Evolutionary conservation across 225 moss, liverwort and hornwort species (phyloP), one percentile per base, ranked within the genome.

Genomic region (Anthoceros angustus): DNA sequence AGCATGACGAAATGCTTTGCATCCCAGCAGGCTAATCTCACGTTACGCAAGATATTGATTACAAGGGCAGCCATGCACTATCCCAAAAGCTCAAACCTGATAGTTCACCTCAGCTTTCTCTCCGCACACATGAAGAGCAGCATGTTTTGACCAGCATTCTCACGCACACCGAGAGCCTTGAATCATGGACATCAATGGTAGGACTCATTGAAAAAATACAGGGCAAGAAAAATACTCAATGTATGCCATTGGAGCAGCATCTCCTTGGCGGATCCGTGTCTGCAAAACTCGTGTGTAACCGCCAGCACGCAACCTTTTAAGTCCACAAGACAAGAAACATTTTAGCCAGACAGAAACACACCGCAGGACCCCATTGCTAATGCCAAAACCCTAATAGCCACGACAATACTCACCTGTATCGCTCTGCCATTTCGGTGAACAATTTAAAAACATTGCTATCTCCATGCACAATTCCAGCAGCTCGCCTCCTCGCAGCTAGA

Each of bases 211-310:
- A 15, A 0, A 50, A 12, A 15, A 8, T 7, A 8, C 14, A 63
- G 45, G 8, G 40, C 0, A 16, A 40, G 48, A 32, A 32, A 71
- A 87, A 81, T 46, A 91, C 95, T 88, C 91, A 70, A 91, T 91
- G 14, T 77, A 91, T 24, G 95, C 95, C 86, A 98, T 82, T 55
- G 88, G 75, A 62, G 91, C 88, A 68, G 91, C 86, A 40, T 98
- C 91, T 70, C 95, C 91, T 83, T 88, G 91, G 71, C 88, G 77
- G 49, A 84, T 82, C 63, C 88, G 76, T 63, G 91, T 95, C 43
- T 91, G 91, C 72, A 95, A 74, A 48, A 95, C 90, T 63, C 91
- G 78, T 6, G 95, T 95, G 63, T 98, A 98, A 3, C 95, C 91
- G 38, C 95, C 91, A 75, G 83, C 84, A 79, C 95, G 80, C 70